Percentiles rank a stretch among this genome's conserved stretches.
Conservation (phyloP, 495 filamentous ascomycete species). For the Ramalina peruviana region DNA sequence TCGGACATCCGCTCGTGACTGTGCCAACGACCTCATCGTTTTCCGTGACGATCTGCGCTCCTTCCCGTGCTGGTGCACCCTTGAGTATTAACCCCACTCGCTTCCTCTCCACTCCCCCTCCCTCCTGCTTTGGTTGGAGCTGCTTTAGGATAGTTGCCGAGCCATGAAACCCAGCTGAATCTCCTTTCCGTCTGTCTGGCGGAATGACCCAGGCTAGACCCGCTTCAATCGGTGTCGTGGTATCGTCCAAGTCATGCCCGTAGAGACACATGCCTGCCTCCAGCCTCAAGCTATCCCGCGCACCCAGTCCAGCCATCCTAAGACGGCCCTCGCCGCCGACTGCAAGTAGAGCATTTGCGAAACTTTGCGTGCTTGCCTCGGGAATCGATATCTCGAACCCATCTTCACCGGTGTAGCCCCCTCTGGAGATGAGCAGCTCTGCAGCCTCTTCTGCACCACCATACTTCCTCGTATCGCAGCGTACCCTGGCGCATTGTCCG, state of each 20-base stretch:
- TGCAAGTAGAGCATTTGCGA: conserved; percentile 50
- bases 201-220: conserved; percentile 75
- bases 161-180: conserved; percentile 56
- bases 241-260: conserved; percentile 88
- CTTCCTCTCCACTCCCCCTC: conserved; percentile 51
- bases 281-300: conserved; percentile 79
- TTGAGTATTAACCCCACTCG: conserved; percentile 73
- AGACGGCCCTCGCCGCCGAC: conserved; percentile 45
- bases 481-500: conserved; percentile 48
- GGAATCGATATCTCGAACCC: conserved; percentile 92
- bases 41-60: conserved; percentile 52
- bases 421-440: conserved; percentile 63
- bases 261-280: conserved; percentile 98
- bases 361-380: conserved; percentile 24
- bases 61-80: conserved; percentile 81
- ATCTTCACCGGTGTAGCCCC: conserved; percentile 94
- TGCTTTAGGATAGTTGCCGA: conserved; percentile 57
- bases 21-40: conserved; percentile 30
- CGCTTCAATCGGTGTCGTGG: conserved; percentile 76
- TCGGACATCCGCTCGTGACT: conserved; percentile 85
- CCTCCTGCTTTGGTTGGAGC: conserved; percentile 55
- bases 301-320: conserved; percentile 74
- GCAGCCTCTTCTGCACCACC: conserved; percentile 49
- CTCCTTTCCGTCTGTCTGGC: conserved; percentile 47
- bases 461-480: conserved; percentile 16